Conservation (phyloP, 2,329 filamentous ascomycete genomes). For the Monosporascus sp. region DNA sequence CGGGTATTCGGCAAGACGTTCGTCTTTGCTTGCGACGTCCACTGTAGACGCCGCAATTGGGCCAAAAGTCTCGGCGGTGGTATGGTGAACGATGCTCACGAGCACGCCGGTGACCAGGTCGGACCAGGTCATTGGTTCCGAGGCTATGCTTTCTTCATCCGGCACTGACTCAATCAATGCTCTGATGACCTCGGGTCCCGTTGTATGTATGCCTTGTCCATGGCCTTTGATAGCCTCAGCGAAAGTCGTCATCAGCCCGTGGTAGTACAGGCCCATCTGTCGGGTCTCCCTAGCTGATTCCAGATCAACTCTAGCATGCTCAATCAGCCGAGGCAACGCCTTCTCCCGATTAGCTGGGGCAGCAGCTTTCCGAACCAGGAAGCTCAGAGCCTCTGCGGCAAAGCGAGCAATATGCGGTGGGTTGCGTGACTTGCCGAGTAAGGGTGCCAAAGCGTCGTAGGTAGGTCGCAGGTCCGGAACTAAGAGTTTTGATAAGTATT, state of each 20-base stretch:
- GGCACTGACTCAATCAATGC: conserved; percentile 47
- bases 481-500: conserved; percentile 84
- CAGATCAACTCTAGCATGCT: conserved; percentile 67
- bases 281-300: conserved; percentile 44
- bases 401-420: conserved; percentile 87
- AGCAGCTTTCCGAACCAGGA: conserved; percentile 84
- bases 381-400: conserved; percentile 90
- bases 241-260: conserved; percentile 89
- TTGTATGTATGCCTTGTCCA: conserved; percentile 54
- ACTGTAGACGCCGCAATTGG: conserved; percentile 60
- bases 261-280: conserved; percentile 65
- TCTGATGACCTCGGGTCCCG: conserved; percentile 47
- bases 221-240: conserved; percentile 71
- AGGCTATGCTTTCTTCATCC: conserved; percentile 42
- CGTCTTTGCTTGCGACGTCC: conserved; percentile 39
- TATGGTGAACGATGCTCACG: conserved; percentile 78
- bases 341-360: conserved; percentile 69
- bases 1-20: conserved; percentile 25
- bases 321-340: conserved; percentile 65
- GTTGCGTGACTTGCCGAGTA: conserved; percentile 76
- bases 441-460: conserved; percentile 73
- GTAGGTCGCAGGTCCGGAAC: conserved; percentile 81
- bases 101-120: conserved; percentile 71
- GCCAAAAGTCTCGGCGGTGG: conserved; percentile 66
- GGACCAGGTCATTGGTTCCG: conserved; percentile 46